Base-by-base conservation (phyloP, 228 moss, liverwort and hornwort genomes). In the Sphagnum magellanicum region DNA sequence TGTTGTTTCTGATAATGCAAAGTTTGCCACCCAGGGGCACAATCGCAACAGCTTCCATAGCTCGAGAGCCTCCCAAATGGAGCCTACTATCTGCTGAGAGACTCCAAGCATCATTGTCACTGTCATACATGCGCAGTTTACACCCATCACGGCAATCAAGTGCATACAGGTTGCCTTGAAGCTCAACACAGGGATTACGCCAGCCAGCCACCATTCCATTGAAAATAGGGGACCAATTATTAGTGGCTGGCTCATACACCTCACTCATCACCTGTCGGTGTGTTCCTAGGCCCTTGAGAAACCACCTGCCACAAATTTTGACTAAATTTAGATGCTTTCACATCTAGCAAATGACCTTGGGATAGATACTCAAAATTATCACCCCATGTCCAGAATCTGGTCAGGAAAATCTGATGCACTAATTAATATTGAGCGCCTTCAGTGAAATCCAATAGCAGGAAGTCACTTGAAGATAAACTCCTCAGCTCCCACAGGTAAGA, bases 101-200 rank as follows among this genome's bases (percentile, higher is more conserved):
- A 76, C 88, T 91, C 97, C 97, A 97, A 13, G 90, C 84, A 76
- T 90, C 93, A 70, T 74, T 88, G 0, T 76, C 78, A 67, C 91
- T 81, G 66, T 97, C 97, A 61, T 93, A 97, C 79, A 93, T 87
- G 52, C 93, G 85, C 63, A 97, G 74, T 71, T 91, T 91, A 80
- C 97, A 97, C 71, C 97, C 97, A 72, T 97, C 97, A 48, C 88
- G 89, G 70, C 93, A 97, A 68, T 97, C 97, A 74, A 97, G 83
- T 47, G 97, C 93, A 71, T 97, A 97, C 48, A 97, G 77, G 76
- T 93, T 89, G 48, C 97, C 97, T 68, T 93, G 88, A 61, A 97
- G 81, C 66, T 91, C 88, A 50, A 93, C 85, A 81, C 93, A 91
- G n/a, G 97, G 97, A 71, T 97, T 93, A 70, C 90, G 91, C 97